Percentiles rank a stretch among this genome's conserved stretches.
These are phyloP conservation scores for Takashimella tepidaria DNA, from an alignment of 1,284 basidiomycete species.

Conservation along the genomic window DNA sequence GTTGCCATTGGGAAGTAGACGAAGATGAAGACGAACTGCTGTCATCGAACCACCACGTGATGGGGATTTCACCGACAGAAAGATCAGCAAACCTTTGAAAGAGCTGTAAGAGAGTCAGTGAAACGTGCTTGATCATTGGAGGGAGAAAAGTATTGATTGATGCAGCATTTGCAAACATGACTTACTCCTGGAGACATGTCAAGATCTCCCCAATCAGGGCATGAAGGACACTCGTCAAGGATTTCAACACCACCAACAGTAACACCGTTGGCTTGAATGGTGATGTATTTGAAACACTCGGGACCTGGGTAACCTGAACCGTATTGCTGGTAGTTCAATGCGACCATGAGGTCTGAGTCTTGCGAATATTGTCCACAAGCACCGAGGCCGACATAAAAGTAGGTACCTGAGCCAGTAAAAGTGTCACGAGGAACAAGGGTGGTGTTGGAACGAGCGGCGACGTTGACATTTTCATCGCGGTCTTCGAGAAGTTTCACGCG, in stretches of 20 bases:
- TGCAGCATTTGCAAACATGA: too few relatives aligned
- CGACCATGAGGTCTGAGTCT: constrained; percentile 42
- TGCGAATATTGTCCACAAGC: background rate
- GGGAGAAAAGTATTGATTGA: too few relatives aligned
- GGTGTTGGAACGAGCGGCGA: background rate
- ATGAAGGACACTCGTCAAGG: constrained; percentile 55
- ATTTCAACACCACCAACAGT: constrained; percentile 60
- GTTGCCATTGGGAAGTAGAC: background rate
- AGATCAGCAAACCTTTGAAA: constrained; percentile 53
- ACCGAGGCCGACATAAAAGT: constrained; percentile 3
- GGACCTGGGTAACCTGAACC: constrained; percentile 54
- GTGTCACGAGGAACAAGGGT: background rate
- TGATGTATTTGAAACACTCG: constrained; percentile 60
- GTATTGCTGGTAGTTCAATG: constrained; percentile 42
- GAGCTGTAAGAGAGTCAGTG: too few relatives aligned
- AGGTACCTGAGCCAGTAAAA: background rate
- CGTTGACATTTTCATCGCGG: background rate
- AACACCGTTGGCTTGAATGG: constrained; percentile 58
- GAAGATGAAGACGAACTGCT: constrained; percentile 14
- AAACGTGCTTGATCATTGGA: too few relatives aligned
- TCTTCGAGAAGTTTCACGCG: background rate
- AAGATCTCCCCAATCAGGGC: constrained; percentile 58
- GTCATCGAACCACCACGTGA: constrained; percentile 56
- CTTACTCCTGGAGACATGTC: constrained; percentile 69
- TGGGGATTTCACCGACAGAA: constrained; percentile 55